Percentiles rank a stretch among this genome's conserved stretches.
Evolutionary conservation across 345 rosid genomes (phyloP).

Genomic region (Pistacia atlantica): DNA sequence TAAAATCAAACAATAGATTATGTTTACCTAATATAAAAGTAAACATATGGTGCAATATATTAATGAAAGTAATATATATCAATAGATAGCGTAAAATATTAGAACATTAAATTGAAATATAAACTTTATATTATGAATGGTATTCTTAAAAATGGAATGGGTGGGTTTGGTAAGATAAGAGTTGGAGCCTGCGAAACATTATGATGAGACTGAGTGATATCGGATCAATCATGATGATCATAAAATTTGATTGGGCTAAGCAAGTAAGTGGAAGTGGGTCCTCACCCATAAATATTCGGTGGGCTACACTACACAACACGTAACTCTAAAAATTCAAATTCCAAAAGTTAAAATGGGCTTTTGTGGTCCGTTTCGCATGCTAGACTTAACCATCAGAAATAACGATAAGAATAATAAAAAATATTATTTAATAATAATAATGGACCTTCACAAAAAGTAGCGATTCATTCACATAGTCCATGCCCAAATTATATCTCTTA

Average conservation of each 20-base stretch:
- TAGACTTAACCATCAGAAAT: not conserved
- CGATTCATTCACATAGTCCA: not conserved
- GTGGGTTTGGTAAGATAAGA: too few relatives aligned
- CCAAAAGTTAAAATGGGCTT: slow-evolving; percentile 22
- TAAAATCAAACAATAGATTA: too few relatives aligned
- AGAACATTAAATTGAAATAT: too few relatives aligned
- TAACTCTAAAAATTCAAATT: not conserved
- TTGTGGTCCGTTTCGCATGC: slow-evolving; percentile 8
- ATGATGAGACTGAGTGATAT: too few relatives aligned
- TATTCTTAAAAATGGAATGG: too few relatives aligned
- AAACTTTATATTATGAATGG: too few relatives aligned
- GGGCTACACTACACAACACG: slow-evolving; percentile 16
- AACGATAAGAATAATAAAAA: not conserved
- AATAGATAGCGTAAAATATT: too few relatives aligned
- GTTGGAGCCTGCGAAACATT: too few relatives aligned
- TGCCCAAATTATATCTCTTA: not conserved
- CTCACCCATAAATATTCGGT: slow-evolving; percentile 15
- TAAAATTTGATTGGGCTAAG: slow-evolving; percentile 9
- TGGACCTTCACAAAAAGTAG: slow-evolving; percentile 16
- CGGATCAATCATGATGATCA: too few relatives aligned
- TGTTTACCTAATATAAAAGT: too few relatives aligned
- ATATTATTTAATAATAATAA: not conserved
- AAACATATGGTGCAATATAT: too few relatives aligned
- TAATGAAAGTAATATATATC: too few relatives aligned
- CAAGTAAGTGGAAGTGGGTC: slow-evolving; percentile 1